Conservation (phyloP, 2,329 filamentous ascomycete species). For the Penicillium digitatum region DNA sequence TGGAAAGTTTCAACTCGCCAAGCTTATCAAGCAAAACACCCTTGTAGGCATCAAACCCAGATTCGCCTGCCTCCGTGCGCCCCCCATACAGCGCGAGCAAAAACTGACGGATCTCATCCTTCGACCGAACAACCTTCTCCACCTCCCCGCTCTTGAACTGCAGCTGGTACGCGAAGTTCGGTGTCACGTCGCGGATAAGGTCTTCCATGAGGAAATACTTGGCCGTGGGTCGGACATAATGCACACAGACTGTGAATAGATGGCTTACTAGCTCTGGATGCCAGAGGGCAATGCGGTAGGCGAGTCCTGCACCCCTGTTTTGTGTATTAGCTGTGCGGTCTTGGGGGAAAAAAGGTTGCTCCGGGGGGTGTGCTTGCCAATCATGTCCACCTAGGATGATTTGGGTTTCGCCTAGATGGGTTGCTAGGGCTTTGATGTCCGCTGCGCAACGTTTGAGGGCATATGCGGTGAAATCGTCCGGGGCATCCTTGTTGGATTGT, state of each 20-base stretch:
- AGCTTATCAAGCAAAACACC: constrained; percentile 65
- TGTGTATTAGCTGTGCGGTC: neutral
- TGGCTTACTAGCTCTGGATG: constrained; percentile 68
- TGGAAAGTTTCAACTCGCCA: constrained; percentile 53
- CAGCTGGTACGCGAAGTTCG: constrained; percentile 79
- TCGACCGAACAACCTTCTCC: constrained; percentile 55
- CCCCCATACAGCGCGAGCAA: constrained; percentile 70
- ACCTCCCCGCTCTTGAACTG: constrained; percentile 69
- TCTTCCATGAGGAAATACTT: constrained; percentile 56
- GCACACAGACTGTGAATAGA: constrained; percentile 77
- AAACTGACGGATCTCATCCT: constrained; percentile 64
- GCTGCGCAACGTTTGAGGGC: constrained; percentile 66
- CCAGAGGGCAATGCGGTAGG: constrained; percentile 71
- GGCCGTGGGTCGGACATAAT: constrained; percentile 58
- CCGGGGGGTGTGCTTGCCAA: constrained; percentile 50
- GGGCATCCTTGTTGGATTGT: constrained; percentile 51
- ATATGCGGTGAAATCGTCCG: constrained; percentile 60
- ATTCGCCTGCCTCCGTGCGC: constrained; percentile 52
- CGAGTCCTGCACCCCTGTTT: constrained; percentile 66
- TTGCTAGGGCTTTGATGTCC: constrained; percentile 70
- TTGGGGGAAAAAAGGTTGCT: neutral
- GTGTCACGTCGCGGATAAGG: constrained; percentile 55
- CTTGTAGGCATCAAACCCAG: constrained; percentile 55
- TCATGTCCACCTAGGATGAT: constrained; percentile 90
- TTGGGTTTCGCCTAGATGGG: constrained; percentile 50